These are phyloP conservation scores for Nicotiana benthamiana DNA, from an alignment of 257 asterid species.

Conservation along the genomic window DNA sequence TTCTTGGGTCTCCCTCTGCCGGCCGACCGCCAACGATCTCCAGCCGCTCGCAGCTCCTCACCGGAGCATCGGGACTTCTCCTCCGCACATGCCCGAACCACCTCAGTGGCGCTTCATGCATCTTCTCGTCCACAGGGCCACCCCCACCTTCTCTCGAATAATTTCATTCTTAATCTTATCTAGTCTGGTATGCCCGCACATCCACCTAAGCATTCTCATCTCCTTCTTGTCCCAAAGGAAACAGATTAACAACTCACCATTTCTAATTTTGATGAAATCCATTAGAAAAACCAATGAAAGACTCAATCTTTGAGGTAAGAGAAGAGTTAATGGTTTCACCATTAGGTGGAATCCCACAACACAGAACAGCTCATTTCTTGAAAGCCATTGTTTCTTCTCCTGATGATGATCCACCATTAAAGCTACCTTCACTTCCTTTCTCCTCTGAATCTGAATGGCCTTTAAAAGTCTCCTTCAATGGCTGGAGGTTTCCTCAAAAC, in stretches of 20 bases:
- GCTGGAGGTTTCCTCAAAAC: slow-evolving; percentile 15
- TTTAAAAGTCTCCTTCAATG: slow-evolving; percentile 17
- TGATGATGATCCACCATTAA: slow-evolving; percentile 13
- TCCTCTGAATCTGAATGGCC: slow-evolving; percentile 26
- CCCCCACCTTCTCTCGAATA: too few species aligned
- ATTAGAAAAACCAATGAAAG: not conserved
- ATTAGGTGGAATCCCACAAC: slow-evolving; percentile 18
- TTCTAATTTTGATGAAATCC: not conserved
- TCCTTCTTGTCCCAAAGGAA: not conserved
- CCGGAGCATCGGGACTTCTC: too few species aligned
- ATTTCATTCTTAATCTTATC: too few species aligned
- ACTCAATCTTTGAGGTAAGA: slow-evolving; percentile 15
- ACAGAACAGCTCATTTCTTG: slow-evolving; percentile 24
- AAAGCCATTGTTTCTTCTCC: slow-evolving; percentile 11
- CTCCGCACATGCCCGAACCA: too few species aligned
- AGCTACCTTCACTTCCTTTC: slow-evolving; percentile 21
- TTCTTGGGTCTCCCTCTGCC: too few species aligned
- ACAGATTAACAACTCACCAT: not conserved
- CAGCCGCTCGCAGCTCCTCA: too few species aligned
- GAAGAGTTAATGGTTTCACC: slow-evolving; percentile 31
- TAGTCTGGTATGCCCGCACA: too few species aligned
- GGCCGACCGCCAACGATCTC: too few species aligned
- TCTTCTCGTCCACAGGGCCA: too few species aligned
- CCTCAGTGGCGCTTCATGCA: too few species aligned
- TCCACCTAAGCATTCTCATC: too few species aligned